A percentile compares a stretch with the other conserved stretches of the same genome.
phyloP scores from a whole-genome alignment of 2,329 filamentous ascomycete genomes.

The Alternaria postmessia region DNA sequence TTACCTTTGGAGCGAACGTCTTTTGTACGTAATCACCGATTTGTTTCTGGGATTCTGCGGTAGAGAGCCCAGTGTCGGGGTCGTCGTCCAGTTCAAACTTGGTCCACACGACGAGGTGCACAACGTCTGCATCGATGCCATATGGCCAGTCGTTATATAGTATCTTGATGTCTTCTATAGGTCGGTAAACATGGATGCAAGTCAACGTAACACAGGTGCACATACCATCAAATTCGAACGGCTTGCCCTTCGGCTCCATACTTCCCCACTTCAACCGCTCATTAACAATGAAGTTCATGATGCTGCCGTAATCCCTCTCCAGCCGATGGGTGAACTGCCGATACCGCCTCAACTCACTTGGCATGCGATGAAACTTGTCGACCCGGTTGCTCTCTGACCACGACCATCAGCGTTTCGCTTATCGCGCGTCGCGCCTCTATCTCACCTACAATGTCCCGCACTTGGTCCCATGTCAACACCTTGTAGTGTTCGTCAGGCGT shows the following conservation, averaged over 20 bases:
- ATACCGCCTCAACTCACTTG: slow-evolving; percentile 81
- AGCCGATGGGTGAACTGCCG: slow-evolving; percentile 72
- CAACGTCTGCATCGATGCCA: slow-evolving; percentile 77
- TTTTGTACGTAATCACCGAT: slow-evolving; percentile 75
- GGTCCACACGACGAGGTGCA: slow-evolving; percentile 91
- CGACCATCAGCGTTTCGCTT: slow-evolving; percentile 13
- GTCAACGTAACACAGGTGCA: background rate
- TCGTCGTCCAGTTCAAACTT: slow-evolving; percentile 84
- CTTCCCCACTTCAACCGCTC: slow-evolving; percentile 74
- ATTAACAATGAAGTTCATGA: slow-evolving; percentile 77
- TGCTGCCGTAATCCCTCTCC: slow-evolving; percentile 73
- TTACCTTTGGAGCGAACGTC: slow-evolving; percentile 68
- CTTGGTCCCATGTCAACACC: slow-evolving; percentile 73
- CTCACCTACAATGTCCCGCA: slow-evolving; percentile 64
- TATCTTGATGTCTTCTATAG: slow-evolving; percentile 71
- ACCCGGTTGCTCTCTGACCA: slow-evolving; percentile 69
- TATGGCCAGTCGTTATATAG: slow-evolving; percentile 96
- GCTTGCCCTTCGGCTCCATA: slow-evolving; percentile 51
- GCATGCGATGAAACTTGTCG: slow-evolving; percentile 77
- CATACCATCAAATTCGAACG: slow-evolving; percentile 52
- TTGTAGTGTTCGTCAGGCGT: slow-evolving; percentile 73
- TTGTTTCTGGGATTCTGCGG: slow-evolving; percentile 65
- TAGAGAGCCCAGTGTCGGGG: slow-evolving; percentile 70
- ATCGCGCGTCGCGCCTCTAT: slow-evolving; percentile 1
- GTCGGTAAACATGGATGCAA: slow-evolving; percentile 18